Percentiles rank a stretch among this genome's conserved stretches.
Conservation (phyloP, 164 flowering plant genomes). For the Tetracentron sinense region DNA sequence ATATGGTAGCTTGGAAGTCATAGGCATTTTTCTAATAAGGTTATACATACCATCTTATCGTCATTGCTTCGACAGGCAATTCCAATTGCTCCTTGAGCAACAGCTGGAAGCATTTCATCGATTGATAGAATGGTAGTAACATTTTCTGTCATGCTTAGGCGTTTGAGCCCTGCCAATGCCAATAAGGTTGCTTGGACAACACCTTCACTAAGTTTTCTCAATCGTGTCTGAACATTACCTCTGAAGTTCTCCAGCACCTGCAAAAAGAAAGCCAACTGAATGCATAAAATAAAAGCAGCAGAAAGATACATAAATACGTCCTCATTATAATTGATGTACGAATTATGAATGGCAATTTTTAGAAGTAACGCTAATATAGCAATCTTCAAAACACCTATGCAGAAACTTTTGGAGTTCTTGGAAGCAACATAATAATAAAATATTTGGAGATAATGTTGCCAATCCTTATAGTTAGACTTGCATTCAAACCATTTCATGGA, state of each 20-base stretch:
- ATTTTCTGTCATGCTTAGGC: slow-evolving; percentile 77
- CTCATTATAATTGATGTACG: neutral
- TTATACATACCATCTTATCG: slow-evolving; percentile 72
- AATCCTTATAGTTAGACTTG: neutral
- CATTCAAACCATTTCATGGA: too few relatives aligned
- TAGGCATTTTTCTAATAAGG: neutral
- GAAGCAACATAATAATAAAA: slow-evolving; percentile 4
- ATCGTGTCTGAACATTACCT: slow-evolving; percentile 92
- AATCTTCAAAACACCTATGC: neutral
- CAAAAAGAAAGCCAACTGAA: slow-evolving; percentile 3
- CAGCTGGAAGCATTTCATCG: slow-evolving; percentile 98
- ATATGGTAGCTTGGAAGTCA: neutral
- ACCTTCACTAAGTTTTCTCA: slow-evolving; percentile 81
- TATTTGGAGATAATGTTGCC: neutral
- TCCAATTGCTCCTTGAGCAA: slow-evolving; percentile 99
- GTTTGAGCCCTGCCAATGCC: slow-evolving; percentile 93
- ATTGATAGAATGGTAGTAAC: slow-evolving; percentile 70
- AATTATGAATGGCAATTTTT: neutral
- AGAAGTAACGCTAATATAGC: neutral
- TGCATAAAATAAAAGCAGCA: neutral
- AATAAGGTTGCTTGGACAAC: slow-evolving; percentile 85
- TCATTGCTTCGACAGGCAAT: slow-evolving; percentile 88
- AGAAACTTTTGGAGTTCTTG: neutral
- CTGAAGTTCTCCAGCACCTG: slow-evolving; percentile 88
- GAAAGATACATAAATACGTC: neutral